phyloP scores from a whole-genome alignment of 176 grass and related monocot genomes.

The Aechmea fasciata region DNA sequence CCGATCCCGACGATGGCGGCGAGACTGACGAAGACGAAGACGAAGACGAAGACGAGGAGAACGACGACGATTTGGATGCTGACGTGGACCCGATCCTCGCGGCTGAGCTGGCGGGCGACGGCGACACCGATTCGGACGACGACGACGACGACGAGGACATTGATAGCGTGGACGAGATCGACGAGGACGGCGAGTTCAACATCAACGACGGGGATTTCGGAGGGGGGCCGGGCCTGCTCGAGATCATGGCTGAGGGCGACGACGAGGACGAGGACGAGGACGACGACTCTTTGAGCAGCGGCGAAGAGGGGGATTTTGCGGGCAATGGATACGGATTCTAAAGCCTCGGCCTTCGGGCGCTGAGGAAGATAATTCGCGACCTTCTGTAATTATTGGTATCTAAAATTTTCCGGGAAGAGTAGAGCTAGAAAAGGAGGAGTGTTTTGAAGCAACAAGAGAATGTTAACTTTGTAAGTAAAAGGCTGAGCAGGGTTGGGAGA shows the following conservation, averaged over 20 bases:
- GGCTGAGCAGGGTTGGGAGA: neutral
- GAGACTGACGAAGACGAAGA: constrained; percentile 56
- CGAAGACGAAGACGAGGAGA: constrained; percentile 51
- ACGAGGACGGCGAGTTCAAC: constrained; percentile 48
- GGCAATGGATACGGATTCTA: constrained; percentile 13
- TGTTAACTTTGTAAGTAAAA: neutral
- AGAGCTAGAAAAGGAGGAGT: neutral
- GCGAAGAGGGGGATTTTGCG: constrained; percentile 39
- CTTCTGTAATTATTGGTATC: constrained; percentile 5
- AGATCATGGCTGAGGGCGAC: constrained; percentile 46
- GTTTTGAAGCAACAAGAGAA: neutral
- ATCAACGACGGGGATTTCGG: constrained; percentile 50
- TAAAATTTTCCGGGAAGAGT: neutral
- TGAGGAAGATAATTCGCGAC: neutral
- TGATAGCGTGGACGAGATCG: constrained; percentile 50
- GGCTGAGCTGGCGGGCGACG: constrained; percentile 22
- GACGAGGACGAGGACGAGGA: constrained; percentile 41
- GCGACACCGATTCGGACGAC: constrained; percentile 65
- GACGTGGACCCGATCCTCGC: constrained; percentile 29
- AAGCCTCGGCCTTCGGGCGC: neutral
- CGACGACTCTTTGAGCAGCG: constrained; percentile 59
- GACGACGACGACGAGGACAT: constrained; percentile 42
- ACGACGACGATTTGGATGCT: constrained; percentile 64
- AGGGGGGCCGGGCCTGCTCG: constrained; percentile 40
- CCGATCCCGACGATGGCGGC: constrained; percentile 83